Evolutionary conservation across 2,329 filamentous ascomycete species (phyloP).

Genomic region (Davidsoniella virescens): DNA sequence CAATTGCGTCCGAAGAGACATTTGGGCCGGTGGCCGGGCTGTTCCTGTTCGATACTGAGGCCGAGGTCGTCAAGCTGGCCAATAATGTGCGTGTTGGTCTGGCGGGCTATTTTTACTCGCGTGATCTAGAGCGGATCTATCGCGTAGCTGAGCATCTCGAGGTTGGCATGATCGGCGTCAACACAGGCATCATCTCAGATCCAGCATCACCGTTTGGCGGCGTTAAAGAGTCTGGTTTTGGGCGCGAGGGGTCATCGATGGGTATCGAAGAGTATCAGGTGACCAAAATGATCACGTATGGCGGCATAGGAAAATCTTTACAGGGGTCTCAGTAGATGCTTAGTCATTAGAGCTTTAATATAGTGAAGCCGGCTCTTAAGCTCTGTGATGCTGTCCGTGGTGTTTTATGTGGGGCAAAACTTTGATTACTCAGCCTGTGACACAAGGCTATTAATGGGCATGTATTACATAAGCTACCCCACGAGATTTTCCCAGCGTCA

Average conservation of each 20-base stretch:
- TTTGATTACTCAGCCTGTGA: constrained; percentile 1
- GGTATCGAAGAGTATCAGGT: constrained; percentile 61
- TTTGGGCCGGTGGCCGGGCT: constrained; percentile 88
- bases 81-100: constrained; percentile 75
- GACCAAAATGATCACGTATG: constrained; percentile 48
- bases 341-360: not conserved
- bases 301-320: constrained; percentile 39
- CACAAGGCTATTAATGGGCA: not conserved
- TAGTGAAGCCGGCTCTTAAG: not conserved
- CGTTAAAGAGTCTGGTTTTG: constrained; percentile 70
- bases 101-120: constrained; percentile 84
- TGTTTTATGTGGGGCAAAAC: not conserved
- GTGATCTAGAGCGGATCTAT: constrained; percentile 40
- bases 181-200: constrained; percentile 53
- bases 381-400: not conserved
- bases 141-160: constrained; percentile 55
- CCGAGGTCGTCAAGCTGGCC: constrained; percentile 70
- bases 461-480: constrained; percentile 10
- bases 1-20: constrained; percentile 73
- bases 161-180: constrained; percentile 77
- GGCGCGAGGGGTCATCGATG: constrained; percentile 61
- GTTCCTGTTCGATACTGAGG: constrained; percentile 77
- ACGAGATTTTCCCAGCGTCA: constrained; percentile 9
- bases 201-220: constrained; percentile 53
- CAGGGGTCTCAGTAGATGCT: constrained; percentile 20